phyloP scores from a whole-genome alignment of 306 rosid genomes.

The Pyrus bretschneideri region DNA sequence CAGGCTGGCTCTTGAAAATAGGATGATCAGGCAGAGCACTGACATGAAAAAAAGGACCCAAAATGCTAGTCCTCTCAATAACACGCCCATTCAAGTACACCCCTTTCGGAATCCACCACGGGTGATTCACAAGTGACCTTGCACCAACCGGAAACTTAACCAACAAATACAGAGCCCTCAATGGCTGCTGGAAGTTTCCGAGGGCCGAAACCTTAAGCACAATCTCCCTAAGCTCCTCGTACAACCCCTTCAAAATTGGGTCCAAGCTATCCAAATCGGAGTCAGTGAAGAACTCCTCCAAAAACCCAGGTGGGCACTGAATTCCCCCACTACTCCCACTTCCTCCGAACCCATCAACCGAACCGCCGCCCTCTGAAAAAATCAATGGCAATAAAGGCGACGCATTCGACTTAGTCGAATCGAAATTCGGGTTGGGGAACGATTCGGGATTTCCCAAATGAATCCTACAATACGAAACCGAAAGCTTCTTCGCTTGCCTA shows the following conservation, averaged over 20 bases:
- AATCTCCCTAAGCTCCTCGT: constrained; percentile 75
- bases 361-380: constrained; percentile 54
- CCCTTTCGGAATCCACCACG: constrained; percentile 93
- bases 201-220: constrained; percentile 87
- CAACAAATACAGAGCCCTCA: constrained; percentile 70
- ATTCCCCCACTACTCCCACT: constrained; percentile 34
- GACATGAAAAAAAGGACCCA: constrained; percentile 90
- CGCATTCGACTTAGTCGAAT: background rate
- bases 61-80: constrained; percentile 93
- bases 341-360: constrained; percentile 45
- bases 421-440: constrained; percentile 24
- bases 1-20: constrained; percentile 80
- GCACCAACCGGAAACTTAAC: constrained; percentile 82
- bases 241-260: constrained; percentile 65
- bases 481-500: constrained; percentile 64
- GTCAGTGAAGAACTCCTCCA: constrained; percentile 80
- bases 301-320: constrained; percentile 75
- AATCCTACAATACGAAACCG: constrained; percentile 76
- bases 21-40: constrained; percentile 84
- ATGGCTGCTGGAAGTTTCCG: constrained; percentile 80
- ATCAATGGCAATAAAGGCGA: constrained; percentile 70
- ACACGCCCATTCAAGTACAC: constrained; percentile 85
- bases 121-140: constrained; percentile 69
- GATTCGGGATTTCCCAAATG: constrained; percentile 70
- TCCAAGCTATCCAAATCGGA: constrained; percentile 77